These are phyloP conservation scores for Beta macrorhiza DNA, from an alignment of 179 eudicot species.

Conservation along the genomic window DNA sequence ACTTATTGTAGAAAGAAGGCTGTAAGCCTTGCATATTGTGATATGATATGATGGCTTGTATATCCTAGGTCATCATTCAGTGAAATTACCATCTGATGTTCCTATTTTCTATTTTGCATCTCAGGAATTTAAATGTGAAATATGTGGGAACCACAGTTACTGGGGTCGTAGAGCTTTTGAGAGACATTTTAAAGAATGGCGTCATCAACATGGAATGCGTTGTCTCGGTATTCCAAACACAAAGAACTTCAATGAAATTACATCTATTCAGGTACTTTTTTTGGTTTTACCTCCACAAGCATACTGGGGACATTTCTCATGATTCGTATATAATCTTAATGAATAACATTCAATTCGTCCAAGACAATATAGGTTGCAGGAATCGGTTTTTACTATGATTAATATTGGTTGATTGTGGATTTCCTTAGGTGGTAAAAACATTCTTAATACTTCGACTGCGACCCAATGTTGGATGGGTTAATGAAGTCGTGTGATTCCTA, in stretches of 20 bases:
- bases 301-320: background rate
- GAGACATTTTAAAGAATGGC: slow-evolving; percentile 96
- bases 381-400: background rate
- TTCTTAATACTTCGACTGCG: background rate
- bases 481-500: background rate
- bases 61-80: background rate
- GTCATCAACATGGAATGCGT: slow-evolving; percentile 99
- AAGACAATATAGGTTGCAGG: background rate
- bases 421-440: background rate
- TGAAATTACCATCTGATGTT: background rate
- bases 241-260: slow-evolving; percentile 93
- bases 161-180: slow-evolving; percentile 99
- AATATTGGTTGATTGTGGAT: too few species aligned
- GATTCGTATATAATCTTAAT: background rate
- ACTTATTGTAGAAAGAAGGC: background rate
- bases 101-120: background rate
- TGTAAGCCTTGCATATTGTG: background rate
- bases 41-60: background rate
- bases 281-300: background rate
- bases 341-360: background rate
- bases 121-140: slow-evolving; percentile 98
- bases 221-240: slow-evolving; percentile 99
- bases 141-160: slow-evolving; percentile 95
- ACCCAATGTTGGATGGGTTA: background rate
- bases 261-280: slow-evolving; percentile 70